These are phyloP conservation scores for Torrubiella hemipterigena DNA, from an alignment of 2,329 filamentous ascomycete genomes.

Conservation along the genomic window DNA sequence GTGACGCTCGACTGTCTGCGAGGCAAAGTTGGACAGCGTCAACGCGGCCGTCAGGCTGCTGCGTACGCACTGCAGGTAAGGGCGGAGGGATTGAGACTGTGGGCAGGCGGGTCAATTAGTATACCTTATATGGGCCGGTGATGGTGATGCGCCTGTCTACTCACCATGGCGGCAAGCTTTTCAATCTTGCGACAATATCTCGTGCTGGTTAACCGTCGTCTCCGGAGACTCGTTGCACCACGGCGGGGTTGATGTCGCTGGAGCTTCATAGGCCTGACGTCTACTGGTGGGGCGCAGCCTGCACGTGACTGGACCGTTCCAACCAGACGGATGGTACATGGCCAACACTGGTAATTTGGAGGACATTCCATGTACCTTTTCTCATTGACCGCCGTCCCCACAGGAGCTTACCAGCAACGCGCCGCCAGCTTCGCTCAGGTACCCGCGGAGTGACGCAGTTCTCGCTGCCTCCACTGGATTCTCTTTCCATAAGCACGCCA, in stretches of 20 bases:
- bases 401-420: conserved; percentile 3
- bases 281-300: conserved; percentile 16
- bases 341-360: not conserved
- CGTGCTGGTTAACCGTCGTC: no score
- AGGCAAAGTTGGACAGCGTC: conserved; percentile 85
- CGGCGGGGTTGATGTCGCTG: conserved; percentile 7
- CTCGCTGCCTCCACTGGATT: conserved; percentile 7
- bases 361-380: not conserved
- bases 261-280: conserved; percentile 21
- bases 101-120: conserved; percentile 6
- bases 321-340: not conserved
- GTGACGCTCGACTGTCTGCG: conserved; percentile 89
- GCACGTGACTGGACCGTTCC: conserved; percentile 1
- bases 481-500: no score
- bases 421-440: conserved; percentile 12
- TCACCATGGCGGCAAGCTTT: conserved; percentile 6
- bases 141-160: conserved; percentile 1
- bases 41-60: conserved; percentile 89
- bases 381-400: conserved; percentile 5
- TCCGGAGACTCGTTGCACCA: no score
- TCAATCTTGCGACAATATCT: no score
- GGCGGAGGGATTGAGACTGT: conserved; percentile 90
- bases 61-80: conserved; percentile 92
- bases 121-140: no score
- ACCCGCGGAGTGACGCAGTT: conserved; percentile 19